Evolutionary conservation across 495 filamentous ascomycete genomes (phyloP).

Genomic region (Pseudoneurospora amorphoporcata): DNA sequence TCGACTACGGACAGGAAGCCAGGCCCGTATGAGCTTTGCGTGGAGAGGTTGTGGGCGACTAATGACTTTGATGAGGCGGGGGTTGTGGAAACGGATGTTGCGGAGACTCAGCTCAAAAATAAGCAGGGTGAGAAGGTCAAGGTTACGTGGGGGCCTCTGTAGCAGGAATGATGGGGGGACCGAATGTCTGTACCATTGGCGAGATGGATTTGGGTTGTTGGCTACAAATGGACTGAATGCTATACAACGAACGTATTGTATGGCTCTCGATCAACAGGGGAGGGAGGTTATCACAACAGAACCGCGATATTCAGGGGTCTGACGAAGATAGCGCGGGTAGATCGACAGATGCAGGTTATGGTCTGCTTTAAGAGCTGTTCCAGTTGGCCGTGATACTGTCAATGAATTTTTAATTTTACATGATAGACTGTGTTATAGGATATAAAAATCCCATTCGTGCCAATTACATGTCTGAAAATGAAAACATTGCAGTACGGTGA

Average conservation of each 20-base stretch:
- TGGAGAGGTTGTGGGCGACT: slow-evolving; percentile 79
- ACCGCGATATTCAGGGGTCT: neutral
- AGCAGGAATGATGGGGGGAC: neutral
- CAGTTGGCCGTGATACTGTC: neutral
- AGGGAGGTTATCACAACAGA: neutral
- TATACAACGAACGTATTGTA: neutral
- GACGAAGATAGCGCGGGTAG: neutral
- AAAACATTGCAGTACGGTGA: neutral
- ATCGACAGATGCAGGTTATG: neutral
- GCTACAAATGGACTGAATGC: neutral
- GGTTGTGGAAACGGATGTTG: slow-evolving; percentile 4
- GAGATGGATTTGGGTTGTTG: neutral
- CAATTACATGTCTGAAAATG: neutral
- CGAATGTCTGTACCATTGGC: neutral
- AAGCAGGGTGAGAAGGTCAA: slow-evolving; percentile 35
- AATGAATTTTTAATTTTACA: neutral
- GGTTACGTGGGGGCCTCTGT: slow-evolving; percentile 26
- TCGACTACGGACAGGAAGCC: slow-evolving; percentile 81
- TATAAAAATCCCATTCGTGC: neutral
- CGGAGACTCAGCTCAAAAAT: slow-evolving; percentile 26
- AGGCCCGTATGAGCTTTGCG: slow-evolving; percentile 72
- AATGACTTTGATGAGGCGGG: slow-evolving; percentile 40
- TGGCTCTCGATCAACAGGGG: neutral
- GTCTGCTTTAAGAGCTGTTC: neutral
- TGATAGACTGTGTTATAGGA: neutral